Conservation (phyloP, 2,329 filamentous ascomycete species). For the Metarhizium rileyi region DNA sequence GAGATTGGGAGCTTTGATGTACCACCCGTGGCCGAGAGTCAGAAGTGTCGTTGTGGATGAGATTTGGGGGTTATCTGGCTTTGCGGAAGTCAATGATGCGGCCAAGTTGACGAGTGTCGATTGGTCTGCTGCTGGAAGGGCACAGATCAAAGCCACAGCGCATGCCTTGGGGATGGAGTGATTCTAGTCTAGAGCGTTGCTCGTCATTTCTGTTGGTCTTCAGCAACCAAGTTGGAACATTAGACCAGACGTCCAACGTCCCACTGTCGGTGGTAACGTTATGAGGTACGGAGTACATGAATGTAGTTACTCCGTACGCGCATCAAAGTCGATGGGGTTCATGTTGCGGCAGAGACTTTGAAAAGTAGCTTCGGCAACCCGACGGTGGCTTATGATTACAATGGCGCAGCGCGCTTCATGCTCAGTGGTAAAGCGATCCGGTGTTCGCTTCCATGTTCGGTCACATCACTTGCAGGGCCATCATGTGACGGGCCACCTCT, state of each 20-base stretch:
- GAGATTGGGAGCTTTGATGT: constrained; percentile 62
- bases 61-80: constrained; percentile 39
- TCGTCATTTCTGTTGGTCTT: not conserved
- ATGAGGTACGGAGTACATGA: no score
- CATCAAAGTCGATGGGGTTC: not conserved
- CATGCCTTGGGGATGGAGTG: constrained; percentile 31
- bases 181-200: not conserved
- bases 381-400: not conserved
- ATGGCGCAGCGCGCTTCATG: not conserved
- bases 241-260: no score
- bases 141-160: constrained; percentile 31
- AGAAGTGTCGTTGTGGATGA: constrained; percentile 50
- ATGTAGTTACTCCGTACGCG: no score
- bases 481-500: not conserved
- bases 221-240: no score
- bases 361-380: not conserved
- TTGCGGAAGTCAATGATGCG: constrained; percentile 17
- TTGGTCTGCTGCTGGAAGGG: constrained; percentile 46
- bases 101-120: constrained; percentile 41
- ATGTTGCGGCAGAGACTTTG: not conserved
- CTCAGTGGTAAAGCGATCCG: no score
- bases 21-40: constrained; percentile 76
- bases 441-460: no score
- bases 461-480: no score
- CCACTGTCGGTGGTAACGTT: no score